Base-by-base conservation (phyloP, 805 yeast species). In the Ogataea parapolymorpha region DNA sequence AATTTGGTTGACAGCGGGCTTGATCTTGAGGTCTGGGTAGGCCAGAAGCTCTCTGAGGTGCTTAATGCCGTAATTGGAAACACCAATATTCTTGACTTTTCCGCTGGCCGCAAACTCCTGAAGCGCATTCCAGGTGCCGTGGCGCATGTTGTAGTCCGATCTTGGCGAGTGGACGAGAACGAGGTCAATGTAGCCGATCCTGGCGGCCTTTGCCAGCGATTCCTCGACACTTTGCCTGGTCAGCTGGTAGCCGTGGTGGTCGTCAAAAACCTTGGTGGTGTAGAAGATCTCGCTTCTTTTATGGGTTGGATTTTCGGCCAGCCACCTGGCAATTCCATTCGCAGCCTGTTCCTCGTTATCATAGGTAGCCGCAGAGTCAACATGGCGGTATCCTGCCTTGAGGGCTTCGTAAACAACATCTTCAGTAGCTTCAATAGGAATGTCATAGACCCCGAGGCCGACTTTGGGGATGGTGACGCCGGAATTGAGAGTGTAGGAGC, bases 331-430 rank as follows among this genome's bases (percentile, higher is more conserved):
- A 32, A 84, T 74, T 5, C 83, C 93, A 35, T 71, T 67, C 14
- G 79, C 79, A 4, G 77, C 77, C 48, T 79, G 83, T 12, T 49
- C 49, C 56, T 84, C 87, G 62, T 85, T 85, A 9, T 66, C 64
- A 64, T 86, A 86, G n/a, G 61, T 60, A 8, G 72, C 78, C 6
- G 95, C 95, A 14, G 82, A 67, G 56, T 86, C 93, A 44, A 85
- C 65, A 54, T 82, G 91, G 50, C 93, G 73, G 59, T 82, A 85
- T 0, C 93, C 93, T 18, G 63, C 66, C 27, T 68, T 62, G 46
- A 85, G 68, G 1, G 91, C 91, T 26, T 69, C 58, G 52, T 74
- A 70, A 0, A 80, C 82, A 20, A 79, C 57, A 0, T 67, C 62
- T 2, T 61, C 44, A 2, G 82, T 68, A 8, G 64, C 63, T 0